Evolutionary conservation across 2,329 filamentous ascomycete species (phyloP), one percentile per base, ranked within the genome.

Genomic region (Nigrograna mackinnonii): DNA sequence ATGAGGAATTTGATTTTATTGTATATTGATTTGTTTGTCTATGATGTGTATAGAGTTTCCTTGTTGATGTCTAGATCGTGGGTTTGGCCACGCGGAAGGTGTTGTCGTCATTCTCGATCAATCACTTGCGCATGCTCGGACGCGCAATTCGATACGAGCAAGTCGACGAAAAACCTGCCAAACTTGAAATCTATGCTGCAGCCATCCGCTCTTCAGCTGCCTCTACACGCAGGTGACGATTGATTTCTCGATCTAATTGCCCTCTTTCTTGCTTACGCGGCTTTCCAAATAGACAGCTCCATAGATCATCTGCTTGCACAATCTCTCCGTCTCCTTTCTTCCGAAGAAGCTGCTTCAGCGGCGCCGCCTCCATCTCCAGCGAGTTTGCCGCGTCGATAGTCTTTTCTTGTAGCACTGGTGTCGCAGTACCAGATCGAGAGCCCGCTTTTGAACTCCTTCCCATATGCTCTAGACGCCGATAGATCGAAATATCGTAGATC

Each of bases 401-500:
- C 47, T 79, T 71, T 59, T 89, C 80, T 52, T 83, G 62, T 42
- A 84, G 49, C 60, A 43, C 55, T 1, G 54, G 56, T 4, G 65
- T 70, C 2, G 54, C 49, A 2, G 58, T 48, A 3, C 57, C 51
- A 13, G 61, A 56, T 12, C 41, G 31, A 11, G 42, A 45, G 24
- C n/a, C 9, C 9, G 24, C 9, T 12, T 36, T 28, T 21, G 9
- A 39, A 13, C 17, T 35, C 14, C 68, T 73, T 2, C 77, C 78
- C 64, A 96, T 86, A 60, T 96, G 90, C 42, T 86, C 83, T 55
- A 96, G 73, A 3, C 92, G 84, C 20, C 91, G 79, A 46, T 79
- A 77, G 2, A 95, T 89, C 0, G 89, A 94, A 22, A 96, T 80
- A 45, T 91, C 83, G 69, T 97, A 91, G 49, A 97, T 95, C 2